Conservation (phyloP, 2,329 filamentous ascomycete genomes). For the Dothiorella sarmentorum region DNA sequence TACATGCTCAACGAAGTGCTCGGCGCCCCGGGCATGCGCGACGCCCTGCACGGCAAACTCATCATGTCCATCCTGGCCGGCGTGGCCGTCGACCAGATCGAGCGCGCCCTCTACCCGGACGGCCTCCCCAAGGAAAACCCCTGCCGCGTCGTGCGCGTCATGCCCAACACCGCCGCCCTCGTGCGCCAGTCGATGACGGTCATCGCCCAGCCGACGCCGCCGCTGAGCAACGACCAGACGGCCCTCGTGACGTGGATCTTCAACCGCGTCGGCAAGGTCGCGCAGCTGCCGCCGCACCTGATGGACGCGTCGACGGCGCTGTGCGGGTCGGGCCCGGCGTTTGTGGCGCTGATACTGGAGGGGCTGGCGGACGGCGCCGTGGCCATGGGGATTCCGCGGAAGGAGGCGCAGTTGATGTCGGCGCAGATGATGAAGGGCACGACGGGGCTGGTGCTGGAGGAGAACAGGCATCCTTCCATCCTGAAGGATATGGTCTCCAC, state of each 20-base stretch:
- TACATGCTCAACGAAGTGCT: constrained; percentile 69
- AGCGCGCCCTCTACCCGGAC: constrained; percentile 58
- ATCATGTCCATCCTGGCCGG: constrained; percentile 80
- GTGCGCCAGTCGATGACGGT: constrained; percentile 79
- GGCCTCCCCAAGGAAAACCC: constrained; percentile 47
- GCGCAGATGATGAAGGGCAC: constrained; percentile 75
- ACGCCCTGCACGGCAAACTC: constrained; percentile 74
- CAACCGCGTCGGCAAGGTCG: constrained; percentile 66
- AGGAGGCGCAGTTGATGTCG: constrained; percentile 72
- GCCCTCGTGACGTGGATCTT: constrained; percentile 72
- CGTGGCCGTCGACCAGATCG: constrained; percentile 66
- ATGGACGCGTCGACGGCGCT: constrained; percentile 75
- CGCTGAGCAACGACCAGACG: constrained; percentile 53
- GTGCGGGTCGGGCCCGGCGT: constrained; percentile 71
- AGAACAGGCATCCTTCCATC: constrained; percentile 71
- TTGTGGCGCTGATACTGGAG: constrained; percentile 72
- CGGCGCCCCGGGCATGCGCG: constrained; percentile 62
- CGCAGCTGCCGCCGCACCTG: constrained; percentile 61
- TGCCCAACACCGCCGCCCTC: constrained; percentile 80
- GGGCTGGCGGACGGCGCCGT: constrained; percentile 73
- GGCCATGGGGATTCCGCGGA: constrained; percentile 71
- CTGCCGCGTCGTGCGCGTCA: constrained; percentile 69
- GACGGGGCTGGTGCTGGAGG: constrained; percentile 62
- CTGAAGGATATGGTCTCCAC: constrained; percentile 74
- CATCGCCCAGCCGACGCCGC: constrained; percentile 61